phyloP scores from a whole-genome alignment of 768 basidiomycete species.

The Suillus subalutaceus region DNA sequence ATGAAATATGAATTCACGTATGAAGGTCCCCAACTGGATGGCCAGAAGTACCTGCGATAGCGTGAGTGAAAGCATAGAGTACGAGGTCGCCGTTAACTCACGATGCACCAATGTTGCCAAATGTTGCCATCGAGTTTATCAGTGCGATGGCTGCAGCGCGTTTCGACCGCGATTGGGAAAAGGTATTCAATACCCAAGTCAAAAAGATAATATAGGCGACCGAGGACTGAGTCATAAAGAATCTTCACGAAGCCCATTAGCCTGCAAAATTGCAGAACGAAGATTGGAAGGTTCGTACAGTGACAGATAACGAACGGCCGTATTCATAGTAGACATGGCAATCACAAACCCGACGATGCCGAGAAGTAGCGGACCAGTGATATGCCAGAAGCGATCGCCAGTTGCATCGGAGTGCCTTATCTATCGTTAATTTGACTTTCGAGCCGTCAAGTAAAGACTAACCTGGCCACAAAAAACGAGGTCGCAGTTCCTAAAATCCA shows the following conservation, averaged over 20 bases:
- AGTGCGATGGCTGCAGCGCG: constrained; percentile 83
- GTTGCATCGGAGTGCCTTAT: constrained; percentile 69
- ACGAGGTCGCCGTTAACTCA: constrained; percentile 41
- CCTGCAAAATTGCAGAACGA: not conserved
- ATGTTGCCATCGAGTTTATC: constrained; percentile 76
- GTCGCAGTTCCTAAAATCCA: constrained; percentile 63
- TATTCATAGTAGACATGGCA: constrained; percentile 63
- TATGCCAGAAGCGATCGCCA: constrained; percentile 76
- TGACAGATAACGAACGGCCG: constrained; percentile 62
- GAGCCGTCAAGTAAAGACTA: not conserved
- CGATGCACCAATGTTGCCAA: constrained; percentile 82
- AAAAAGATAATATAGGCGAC: constrained; percentile 68
- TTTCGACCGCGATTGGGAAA: constrained; percentile 81
- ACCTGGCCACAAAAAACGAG: constrained; percentile 60
- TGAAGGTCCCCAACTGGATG: constrained; percentile 64
- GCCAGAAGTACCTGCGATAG: constrained; percentile 61
- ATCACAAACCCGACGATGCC: constrained; percentile 71
- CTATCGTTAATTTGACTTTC: constrained; percentile 10
- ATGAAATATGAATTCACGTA: constrained; percentile 76
- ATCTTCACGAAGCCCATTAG: constrained; percentile 42
- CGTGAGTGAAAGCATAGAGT: not conserved
- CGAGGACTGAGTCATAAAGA: constrained; percentile 75
- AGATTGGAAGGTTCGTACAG: constrained; percentile 42
- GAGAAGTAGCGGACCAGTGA: constrained; percentile 50
- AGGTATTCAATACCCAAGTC: constrained; percentile 52